Conservation (phyloP, 768 basidiomycete species). For the Tubosaeta brunneosetosa region DNA sequence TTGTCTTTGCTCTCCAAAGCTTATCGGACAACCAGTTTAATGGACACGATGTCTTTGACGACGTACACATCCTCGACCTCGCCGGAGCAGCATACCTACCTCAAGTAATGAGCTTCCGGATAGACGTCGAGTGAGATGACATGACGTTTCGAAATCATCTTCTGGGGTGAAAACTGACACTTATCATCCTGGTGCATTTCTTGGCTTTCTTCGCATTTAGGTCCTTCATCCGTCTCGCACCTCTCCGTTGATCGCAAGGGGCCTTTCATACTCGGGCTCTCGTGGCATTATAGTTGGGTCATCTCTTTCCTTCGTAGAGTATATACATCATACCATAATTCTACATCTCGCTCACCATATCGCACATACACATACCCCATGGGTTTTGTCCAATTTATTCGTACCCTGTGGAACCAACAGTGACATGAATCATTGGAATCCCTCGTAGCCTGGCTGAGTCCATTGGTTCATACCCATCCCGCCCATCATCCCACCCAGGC, state of each 20-base stretch:
- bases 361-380: constrained; percentile 25
- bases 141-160: background rate
- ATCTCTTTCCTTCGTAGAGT: constrained; percentile 34
- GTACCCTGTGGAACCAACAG: constrained; percentile 5
- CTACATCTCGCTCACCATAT: constrained; percentile 20
- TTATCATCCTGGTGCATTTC: constrained; percentile 1
- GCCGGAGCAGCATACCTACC: constrained; percentile 86
- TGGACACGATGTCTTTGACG: constrained; percentile 77
- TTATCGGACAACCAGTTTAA: constrained; percentile 46
- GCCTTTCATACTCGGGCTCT: constrained; percentile 1
- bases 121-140: constrained; percentile 38
- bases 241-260: constrained; percentile 16
- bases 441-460: constrained; percentile 33
- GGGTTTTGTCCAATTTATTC: constrained; percentile 7
- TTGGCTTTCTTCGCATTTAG: background rate
- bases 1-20: background rate
- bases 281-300: constrained; percentile 7
- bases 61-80: constrained; percentile 80
- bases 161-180: background rate
- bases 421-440: constrained; percentile 24
- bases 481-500: constrained; percentile 32
- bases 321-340: constrained; percentile 38
- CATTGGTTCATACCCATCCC: constrained; percentile 40
- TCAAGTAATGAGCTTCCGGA: constrained; percentile 75
- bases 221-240: background rate